phyloP scores from a whole-genome alignment of 2,329 filamentous ascomycete genomes.

The Ilyonectria mors-panacis region DNA sequence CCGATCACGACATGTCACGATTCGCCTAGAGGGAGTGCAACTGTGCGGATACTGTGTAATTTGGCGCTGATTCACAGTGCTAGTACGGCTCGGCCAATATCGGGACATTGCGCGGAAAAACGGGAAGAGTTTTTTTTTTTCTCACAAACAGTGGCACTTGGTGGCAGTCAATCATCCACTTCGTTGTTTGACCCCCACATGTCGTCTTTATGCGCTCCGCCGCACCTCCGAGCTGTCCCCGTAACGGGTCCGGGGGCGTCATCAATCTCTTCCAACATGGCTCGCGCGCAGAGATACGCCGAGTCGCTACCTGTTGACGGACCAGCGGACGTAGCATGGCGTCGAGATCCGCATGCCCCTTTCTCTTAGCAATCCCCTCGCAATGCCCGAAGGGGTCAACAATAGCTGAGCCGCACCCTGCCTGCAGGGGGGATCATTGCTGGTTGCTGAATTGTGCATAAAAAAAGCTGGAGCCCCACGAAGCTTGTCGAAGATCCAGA shows the following conservation, averaged over 20 bases:
- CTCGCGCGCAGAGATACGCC: constrained; percentile 8
- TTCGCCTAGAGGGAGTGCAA: constrained; percentile 19
- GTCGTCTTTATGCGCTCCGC: constrained; percentile 27
- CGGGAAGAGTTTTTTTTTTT: constrained; percentile 25
- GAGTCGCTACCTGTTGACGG: constrained; percentile 1
- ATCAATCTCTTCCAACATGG: constrained; percentile 5
- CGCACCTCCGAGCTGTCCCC: constrained; percentile 11
- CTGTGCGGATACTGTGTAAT: constrained; percentile 33
- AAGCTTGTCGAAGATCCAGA: constrained; percentile 45
- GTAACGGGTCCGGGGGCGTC: constrained; percentile 5
- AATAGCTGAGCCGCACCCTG: constrained; percentile 42
- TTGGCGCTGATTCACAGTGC: constrained; percentile 19
- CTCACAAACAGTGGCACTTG: neutral
- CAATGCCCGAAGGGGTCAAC: constrained; percentile 11
- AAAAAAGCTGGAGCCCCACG: constrained; percentile 49
- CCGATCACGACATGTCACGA: constrained; percentile 29
- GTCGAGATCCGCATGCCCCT: constrained; percentile 13
- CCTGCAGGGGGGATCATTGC: constrained; percentile 46
- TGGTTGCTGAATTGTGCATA: constrained; percentile 41
- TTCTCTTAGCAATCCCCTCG: constrained; percentile 16
- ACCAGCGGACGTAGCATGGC: constrained; percentile 6
- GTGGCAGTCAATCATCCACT: constrained; percentile 14
- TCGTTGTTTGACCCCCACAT: constrained; percentile 27
- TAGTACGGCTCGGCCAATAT: constrained; percentile 45
- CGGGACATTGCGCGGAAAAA: constrained; percentile 40